Base-by-base conservation (phyloP, 2,329 filamentous ascomycete species). In the Emergomyces pasteurianus region DNA sequence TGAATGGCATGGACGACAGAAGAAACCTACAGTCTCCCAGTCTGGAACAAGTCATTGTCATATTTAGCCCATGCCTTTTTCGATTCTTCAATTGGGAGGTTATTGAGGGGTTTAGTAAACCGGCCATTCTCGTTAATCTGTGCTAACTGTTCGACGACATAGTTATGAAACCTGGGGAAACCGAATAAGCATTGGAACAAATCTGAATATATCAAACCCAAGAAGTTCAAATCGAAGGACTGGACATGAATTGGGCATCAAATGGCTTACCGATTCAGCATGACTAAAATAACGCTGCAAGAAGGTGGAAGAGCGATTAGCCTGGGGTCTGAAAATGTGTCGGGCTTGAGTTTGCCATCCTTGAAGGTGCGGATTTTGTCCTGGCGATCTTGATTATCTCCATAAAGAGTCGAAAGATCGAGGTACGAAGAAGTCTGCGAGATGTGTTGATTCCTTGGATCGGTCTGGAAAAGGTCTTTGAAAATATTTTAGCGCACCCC, bases 231-330 rank as follows among this genome's bases (percentile, higher is more conserved):
- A 56, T 18, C 8, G 28, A 38, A 23, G 23, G 54, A 31, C 7
- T 26, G 21, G 9, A 47, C 4, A 26, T 57, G 23, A n/a, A 2
- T 16, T 6, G 9, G 2, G 18, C n/a, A 54, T 57, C 16, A 88
- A 81, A 67, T 87, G 83, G 42, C 79, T 79, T 60, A 79, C 40
- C 74, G 66, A 57, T 70, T 75, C 59, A 73, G 73, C 66, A 73
- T 71, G 21, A 76, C 59, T 1, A 75, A 68, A 52, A 73, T 66
- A 8, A 70, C 65, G 36, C 67, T 68, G 23, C 73, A 69, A n/a
- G 70, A 73, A 0, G 73, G 70, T 2, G 73, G 73, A 63, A 72
- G 68, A 3, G 63, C 66, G 18, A 74, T 61, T 7, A 75, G 63
- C 8, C 73, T 63, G 16, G 67, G 60, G 47, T 75, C 73, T n/a